A percentile compares a stretch with the other conserved stretches of the same genome.
phyloP scores from a whole-genome alignment of 2,329 filamentous ascomycete genomes.

The Trichoderma simmonsii region DNA sequence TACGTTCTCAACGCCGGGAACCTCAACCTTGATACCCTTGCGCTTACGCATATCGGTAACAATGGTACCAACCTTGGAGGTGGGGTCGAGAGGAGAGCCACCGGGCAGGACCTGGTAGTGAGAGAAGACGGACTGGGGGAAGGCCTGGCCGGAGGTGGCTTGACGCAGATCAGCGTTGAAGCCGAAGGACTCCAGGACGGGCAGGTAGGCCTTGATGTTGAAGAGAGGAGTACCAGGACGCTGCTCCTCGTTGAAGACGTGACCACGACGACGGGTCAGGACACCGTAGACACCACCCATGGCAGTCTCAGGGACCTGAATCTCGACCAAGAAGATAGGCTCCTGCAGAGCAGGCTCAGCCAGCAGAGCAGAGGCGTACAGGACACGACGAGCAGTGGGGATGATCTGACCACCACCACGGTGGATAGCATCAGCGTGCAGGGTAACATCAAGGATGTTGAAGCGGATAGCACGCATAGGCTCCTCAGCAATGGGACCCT shows the following conservation, averaged over 20 bases:
- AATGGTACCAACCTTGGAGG: constrained; percentile 77
- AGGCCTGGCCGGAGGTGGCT: constrained; percentile 93
- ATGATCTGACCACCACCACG: constrained; percentile 99
- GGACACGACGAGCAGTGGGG: constrained; percentile 93
- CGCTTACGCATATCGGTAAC: constrained; percentile 93
- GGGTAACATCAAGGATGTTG: constrained; percentile 99
- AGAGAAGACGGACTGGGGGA: constrained; percentile 98
- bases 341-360: constrained; percentile 89
- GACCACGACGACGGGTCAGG: constrained; percentile 94
- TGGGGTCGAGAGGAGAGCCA: constrained; percentile 83
- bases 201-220: constrained; percentile 97
- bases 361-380: constrained; percentile 89
- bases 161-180: constrained; percentile 97
- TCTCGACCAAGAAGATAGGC: constrained; percentile 98
- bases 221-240: constrained; percentile 97
- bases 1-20: constrained; percentile 93
- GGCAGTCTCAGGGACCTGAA: constrained; percentile 95
- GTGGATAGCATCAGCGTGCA: constrained; percentile 99
- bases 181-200: constrained; percentile 96
- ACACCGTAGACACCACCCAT: constrained; percentile 99
- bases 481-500: constrained; percentile 97
- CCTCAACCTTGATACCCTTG: constrained; percentile 97
- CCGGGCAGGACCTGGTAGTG: constrained; percentile 97
- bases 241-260: constrained; percentile 99
- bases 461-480: constrained; percentile 96